Evolutionary conservation across 495 filamentous ascomycete genomes (phyloP).

Genomic region (Penicillium coprophilum): DNA sequence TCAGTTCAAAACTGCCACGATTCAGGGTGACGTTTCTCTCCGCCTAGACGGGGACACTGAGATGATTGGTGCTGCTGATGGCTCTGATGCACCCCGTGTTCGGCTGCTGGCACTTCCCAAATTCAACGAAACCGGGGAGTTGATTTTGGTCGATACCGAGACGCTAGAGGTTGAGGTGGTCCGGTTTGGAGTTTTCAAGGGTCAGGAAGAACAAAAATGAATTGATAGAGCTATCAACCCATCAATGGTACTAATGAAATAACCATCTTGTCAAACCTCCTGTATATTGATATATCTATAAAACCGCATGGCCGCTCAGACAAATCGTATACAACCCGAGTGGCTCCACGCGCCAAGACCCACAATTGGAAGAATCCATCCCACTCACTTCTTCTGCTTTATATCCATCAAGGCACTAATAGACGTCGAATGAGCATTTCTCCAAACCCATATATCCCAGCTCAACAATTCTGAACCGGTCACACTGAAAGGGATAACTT

Average conservation of each 20-base stretch:
- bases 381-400: slow-evolving; percentile 7
- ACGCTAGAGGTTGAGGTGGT: slow-evolving; percentile 75
- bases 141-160: slow-evolving; percentile 85
- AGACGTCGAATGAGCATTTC: neutral
- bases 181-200: slow-evolving; percentile 58
- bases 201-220: slow-evolving; percentile 44
- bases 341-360: slow-evolving; percentile 25
- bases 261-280: neutral
- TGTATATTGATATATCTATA: neutral
- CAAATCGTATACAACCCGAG: neutral
- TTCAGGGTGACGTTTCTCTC: slow-evolving; percentile 52
- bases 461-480: neutral
- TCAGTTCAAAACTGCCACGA: slow-evolving; percentile 71
- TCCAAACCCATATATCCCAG: neutral
- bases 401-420: slow-evolving; percentile 1
- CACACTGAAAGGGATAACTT: neutral
- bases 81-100: slow-evolving; percentile 61
- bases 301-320: neutral
- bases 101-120: slow-evolving; percentile 76
- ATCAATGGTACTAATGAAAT: slow-evolving; percentile 7
- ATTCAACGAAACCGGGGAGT: slow-evolving; percentile 74
- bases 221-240: slow-evolving; percentile 11
- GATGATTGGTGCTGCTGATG: slow-evolving; percentile 39
- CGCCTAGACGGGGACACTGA: slow-evolving; percentile 41
- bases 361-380: slow-evolving; percentile 13